A percentile compares a stretch with the other conserved stretches of the same genome.
phyloP scores from a whole-genome alignment of 345 rosid species.

The Eucalyptus polybractea region DNA sequence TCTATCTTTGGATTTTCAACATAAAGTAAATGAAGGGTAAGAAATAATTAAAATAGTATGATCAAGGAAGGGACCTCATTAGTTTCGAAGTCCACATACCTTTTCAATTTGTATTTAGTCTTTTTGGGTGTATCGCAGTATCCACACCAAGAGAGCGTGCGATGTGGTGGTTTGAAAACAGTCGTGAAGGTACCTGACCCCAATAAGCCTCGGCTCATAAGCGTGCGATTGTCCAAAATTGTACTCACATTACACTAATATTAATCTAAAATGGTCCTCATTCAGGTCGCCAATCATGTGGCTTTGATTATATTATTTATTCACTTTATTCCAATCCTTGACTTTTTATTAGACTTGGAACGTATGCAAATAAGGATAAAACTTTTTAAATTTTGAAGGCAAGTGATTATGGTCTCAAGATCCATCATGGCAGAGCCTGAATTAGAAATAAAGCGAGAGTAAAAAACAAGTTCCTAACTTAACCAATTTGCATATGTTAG shows the following conservation, averaged over 20 bases:
- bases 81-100: neutral
- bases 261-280: neutral
- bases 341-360: fast-evolving
- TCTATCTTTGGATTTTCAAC: neutral
- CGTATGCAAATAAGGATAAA: no score
- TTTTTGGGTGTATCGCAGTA: fast-evolving
- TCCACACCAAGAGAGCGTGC: neutral
- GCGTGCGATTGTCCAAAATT: neutral
- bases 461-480: no score
- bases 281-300: fast-evolving
- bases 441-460: no score
- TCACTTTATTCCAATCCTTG: no score
- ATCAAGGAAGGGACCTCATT: neutral
- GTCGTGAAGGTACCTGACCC: neutral
- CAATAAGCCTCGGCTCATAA: neutral
- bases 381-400: no score
- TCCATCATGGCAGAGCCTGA: fast-evolving
- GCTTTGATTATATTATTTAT: no score
- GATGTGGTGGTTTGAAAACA: neutral
- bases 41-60: neutral
- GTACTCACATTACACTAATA: neutral
- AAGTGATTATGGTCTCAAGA: no score
- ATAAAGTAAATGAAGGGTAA: neutral
- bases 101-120: neutral
- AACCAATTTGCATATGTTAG: no score